Base-by-base conservation (phyloP, 2,329 filamentous ascomycete genomes). In the Botryosphaeria dothidea region DNA sequence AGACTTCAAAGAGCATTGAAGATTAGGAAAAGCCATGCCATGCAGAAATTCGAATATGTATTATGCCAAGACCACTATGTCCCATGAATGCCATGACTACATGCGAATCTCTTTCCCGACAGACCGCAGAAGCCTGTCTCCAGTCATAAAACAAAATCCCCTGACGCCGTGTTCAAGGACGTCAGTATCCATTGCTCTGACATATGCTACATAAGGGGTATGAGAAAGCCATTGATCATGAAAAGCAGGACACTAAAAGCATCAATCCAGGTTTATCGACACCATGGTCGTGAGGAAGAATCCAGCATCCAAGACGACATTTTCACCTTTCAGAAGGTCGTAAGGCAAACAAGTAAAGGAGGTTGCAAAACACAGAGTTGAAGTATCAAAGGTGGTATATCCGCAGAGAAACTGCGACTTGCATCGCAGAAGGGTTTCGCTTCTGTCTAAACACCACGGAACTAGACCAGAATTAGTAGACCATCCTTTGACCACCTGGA, bases 381-480 rank as follows among this genome's bases (percentile, higher is more conserved):
- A 34, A 34, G n/a, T 31, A 4, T 34, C 7, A 1, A 11, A 8
- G 9, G 29, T 11, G 9, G 3, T 3, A 52, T 19, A 9, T 19
- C 49, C 49, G 17, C 27, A 17, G 29, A 17, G 19, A 51, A n/a
- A 31, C 15, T 51, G 38, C 36, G 36, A 15, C 21, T n/a, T n/a
- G n/a, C n/a, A n/a, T n/a, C n/a, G n/a, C n/a, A n/a, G n/a, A n/a
- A n/a, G n/a, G n/a, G n/a, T n/a, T n/a, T n/a, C n/a, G n/a, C n/a
- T n/a, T n/a, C n/a, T n/a, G n/a, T n/a, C n/a, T 54, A 67, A 8
- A 67, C 66, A 31, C 66, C 66, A 27, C 66, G 66, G 65, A 67
- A 67, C 66, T 67, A 7, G 8, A 34, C 13, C 13, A 19, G 21
- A 25, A 15, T 66, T 61, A 66, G 65, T 21, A 6, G 65, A 69